Conservation (phyloP, 176 grass and related monocot species). For the Triticum urartu region DNA sequence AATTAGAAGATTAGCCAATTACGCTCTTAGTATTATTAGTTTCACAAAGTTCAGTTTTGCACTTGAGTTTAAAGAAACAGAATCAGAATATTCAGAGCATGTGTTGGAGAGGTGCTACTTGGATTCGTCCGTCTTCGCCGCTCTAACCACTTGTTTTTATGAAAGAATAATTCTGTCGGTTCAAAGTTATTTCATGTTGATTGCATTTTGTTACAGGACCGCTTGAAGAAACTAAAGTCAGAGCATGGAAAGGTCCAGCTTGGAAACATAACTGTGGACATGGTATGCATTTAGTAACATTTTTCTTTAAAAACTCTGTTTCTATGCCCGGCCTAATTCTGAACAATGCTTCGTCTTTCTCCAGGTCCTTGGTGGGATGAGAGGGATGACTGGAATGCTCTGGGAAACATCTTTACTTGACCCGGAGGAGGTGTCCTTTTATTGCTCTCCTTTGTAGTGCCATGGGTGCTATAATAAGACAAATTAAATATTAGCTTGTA, state of each 20-base stretch:
- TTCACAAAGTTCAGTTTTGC: neutral
- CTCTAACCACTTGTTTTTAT: neutral
- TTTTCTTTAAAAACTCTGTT: neutral
- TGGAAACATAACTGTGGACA: constrained; percentile 89
- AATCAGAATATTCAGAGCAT: neutral
- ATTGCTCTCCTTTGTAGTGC: constrained; percentile 13
- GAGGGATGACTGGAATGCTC: constrained; percentile 96
- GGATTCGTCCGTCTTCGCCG: neutral
- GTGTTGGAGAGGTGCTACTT: neutral
- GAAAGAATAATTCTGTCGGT: neutral
- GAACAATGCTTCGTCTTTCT: constrained; percentile 21
- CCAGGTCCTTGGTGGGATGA: constrained; percentile 99
- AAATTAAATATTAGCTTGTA: neutral
- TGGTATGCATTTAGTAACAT: constrained; percentile 55
- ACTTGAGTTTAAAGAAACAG: neutral
- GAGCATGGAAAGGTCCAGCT: constrained; percentile 96
- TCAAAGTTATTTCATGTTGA: neutral
- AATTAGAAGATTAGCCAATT: neutral
- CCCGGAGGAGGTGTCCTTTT: constrained; percentile 79
- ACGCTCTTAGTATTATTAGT: neutral
- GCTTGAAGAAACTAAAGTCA: constrained; percentile 89
- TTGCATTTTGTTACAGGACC: constrained; percentile 52
- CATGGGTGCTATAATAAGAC: neutral
- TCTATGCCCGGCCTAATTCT: neutral
- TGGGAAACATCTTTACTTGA: constrained; percentile 99